Percentiles rank a stretch among this genome's conserved stretches.
Evolutionary conservation across 1,139 yeast species (phyloP).

Genomic region (Kodamaea ohmeri): DNA sequence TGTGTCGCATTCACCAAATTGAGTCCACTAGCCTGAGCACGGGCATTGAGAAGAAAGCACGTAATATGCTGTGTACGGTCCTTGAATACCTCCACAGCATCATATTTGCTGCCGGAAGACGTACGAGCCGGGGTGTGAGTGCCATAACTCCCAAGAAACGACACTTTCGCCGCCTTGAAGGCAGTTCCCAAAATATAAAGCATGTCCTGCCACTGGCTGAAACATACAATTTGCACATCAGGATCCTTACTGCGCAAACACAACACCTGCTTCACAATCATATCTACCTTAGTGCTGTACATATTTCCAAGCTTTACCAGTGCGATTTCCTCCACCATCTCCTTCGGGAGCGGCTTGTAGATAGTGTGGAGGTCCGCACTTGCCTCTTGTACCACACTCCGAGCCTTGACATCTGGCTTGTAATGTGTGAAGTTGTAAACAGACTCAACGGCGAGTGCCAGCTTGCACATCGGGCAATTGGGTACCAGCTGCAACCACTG

Average conservation of each 20-base stretch:
- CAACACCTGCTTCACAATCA: slow-evolving; percentile 68
- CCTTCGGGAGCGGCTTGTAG: slow-evolving; percentile 47
- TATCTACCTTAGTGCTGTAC: slow-evolving; percentile 84
- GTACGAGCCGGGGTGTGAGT: slow-evolving; percentile 35
- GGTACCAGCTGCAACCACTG: slow-evolving; percentile 62
- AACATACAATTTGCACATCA: slow-evolving; percentile 73
- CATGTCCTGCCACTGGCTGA: slow-evolving; percentile 85
- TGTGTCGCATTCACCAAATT: slow-evolving; percentile 90
- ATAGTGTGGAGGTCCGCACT: slow-evolving; percentile 38
- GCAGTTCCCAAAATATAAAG: slow-evolving; percentile 68
- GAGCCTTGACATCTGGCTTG: slow-evolving; percentile 47
- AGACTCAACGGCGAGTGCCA: slow-evolving; percentile 39
- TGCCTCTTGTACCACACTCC: slow-evolving; percentile 29
- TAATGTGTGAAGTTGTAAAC: slow-evolving; percentile 59
- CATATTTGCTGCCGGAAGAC: slow-evolving; percentile 26
- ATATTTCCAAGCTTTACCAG: slow-evolving; percentile 41
- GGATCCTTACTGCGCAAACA: slow-evolving; percentile 61
- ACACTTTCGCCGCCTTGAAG: slow-evolving; percentile 54
- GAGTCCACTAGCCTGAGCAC: slow-evolving; percentile 84
- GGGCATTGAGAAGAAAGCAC: slow-evolving; percentile 80
- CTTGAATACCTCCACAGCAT: slow-evolving; percentile 63
- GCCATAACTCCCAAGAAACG: slow-evolving; percentile 45
- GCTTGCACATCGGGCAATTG: slow-evolving; percentile 79
- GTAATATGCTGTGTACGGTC: slow-evolving; percentile 58
- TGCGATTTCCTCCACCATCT: slow-evolving; percentile 44